Base-by-base conservation (phyloP, 23 red algal species). In the Rhodosorus marinus region DNA sequence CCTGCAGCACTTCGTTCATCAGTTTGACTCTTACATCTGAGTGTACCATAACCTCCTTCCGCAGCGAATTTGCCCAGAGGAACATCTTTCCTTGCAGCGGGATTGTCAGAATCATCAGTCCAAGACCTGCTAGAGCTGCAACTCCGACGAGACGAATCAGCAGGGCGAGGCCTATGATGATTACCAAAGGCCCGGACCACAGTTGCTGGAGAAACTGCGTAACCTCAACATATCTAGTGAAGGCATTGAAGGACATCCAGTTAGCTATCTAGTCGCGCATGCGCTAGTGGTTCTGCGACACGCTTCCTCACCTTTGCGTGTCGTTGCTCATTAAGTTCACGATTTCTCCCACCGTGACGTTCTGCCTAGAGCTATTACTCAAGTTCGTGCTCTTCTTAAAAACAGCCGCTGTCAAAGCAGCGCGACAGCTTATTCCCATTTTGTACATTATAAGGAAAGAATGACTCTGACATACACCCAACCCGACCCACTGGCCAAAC, bases 321-420 rank as follows among this genome's bases (percentile, higher is more conserved):
- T 82, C 76, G n/a, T 31, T 62, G 17, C 66, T 53, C 76, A 82
- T 82, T 25, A 82, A 52, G 29, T 82, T 82, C 34, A 65, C 59
- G 58, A 82, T 70, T 29, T 59, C 55, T 26, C 76, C 76, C 6
- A 57, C 64, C 0, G 76, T 65, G 66, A 70, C 72, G 33, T 30
- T 30, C 4, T 57, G 24, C 8, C 62, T 58, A 28, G 63, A 65
- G 43, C 64, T 61, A 11, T 57, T 49, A 20, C 66, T 65, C 11
- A 82, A 47, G 40, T 60, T 60, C 19, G 41, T 51, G 56, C 57
- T 69, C 45, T 82, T 82, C 15, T 62, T 51, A 55, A 62, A 82
- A 20, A 82, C 64, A 1, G 63, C 66, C 38, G 50, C 54, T 1
- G 66, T 47, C 4, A 82, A 28, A 4, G 76, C 54, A 15, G 64